Conservation (phyloP, 169 alveolate genomes). For the Cardiosporidium cionae region DNA sequence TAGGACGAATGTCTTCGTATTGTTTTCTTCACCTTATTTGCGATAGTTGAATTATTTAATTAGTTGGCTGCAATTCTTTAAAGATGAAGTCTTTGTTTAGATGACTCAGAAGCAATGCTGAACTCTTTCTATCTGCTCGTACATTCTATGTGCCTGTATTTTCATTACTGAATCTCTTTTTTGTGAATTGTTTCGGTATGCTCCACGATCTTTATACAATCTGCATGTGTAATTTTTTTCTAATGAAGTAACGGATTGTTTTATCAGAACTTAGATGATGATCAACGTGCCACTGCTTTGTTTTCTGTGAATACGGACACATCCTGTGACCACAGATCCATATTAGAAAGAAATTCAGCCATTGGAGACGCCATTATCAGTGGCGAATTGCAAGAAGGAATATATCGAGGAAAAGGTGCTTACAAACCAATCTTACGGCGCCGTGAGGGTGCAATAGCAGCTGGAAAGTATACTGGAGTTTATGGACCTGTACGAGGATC, state of each 20-base stretch:
- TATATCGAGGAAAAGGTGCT: slow-evolving; percentile 76
- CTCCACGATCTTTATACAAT: no score
- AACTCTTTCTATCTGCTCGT: no score
- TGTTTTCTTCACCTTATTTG: no score
- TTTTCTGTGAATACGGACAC: slow-evolving; percentile 59
- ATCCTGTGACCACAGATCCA: slow-evolving; percentile 57
- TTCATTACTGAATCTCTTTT: no score
- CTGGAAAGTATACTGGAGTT: slow-evolving; percentile 66
- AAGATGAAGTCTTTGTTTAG: no score
- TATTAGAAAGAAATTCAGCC: slow-evolving; percentile 61
- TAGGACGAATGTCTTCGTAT: no score
- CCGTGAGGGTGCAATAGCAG: slow-evolving; percentile 62
- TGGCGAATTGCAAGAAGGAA: slow-evolving; percentile 62
- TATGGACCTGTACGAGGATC: slow-evolving; percentile 79
- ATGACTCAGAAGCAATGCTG: no score
- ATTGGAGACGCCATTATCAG: slow-evolving; percentile 59
- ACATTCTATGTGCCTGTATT: no score
- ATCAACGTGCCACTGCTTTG: slow-evolving; percentile 29
- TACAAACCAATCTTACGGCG: slow-evolving; percentile 55
- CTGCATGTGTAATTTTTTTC: no score
- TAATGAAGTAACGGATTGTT: background rate
- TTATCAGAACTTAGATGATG: slow-evolving; percentile 17
- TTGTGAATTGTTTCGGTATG: no score
- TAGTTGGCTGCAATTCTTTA: no score
- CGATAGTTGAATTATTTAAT: no score